Evolutionary conservation across 2,329 filamentous ascomycete species (phyloP).

Genomic region (Zymoseptoria ardabiliae): DNA sequence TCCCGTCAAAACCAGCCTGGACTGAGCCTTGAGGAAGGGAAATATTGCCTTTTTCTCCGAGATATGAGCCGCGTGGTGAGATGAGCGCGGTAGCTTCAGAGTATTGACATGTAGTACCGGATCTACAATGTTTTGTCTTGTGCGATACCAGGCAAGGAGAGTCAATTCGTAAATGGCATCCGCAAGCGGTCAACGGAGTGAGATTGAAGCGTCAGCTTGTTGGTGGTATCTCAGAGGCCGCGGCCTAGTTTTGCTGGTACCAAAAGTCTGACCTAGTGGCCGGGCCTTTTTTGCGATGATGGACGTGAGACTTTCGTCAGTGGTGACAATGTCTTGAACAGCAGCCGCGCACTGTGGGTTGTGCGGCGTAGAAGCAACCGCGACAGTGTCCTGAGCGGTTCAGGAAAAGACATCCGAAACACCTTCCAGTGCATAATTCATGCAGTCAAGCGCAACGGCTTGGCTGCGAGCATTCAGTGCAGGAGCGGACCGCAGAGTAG

Average conservation of each 20-base stretch:
- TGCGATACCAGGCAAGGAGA: not conserved
- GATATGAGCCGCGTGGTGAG: not conserved
- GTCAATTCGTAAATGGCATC: not conserved
- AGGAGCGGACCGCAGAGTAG: not conserved
- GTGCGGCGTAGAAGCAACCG: not conserved
- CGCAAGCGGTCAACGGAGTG: constrained; percentile 7
- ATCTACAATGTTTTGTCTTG: not conserved
- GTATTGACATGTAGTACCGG: not conserved
- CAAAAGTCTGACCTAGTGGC: constrained; percentile 4
- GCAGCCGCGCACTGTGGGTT: constrained; percentile 5
- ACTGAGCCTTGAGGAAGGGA: constrained; percentile 1
- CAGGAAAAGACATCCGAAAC: constrained; percentile 19
- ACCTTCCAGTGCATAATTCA: not conserved
- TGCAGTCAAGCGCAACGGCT: not conserved
- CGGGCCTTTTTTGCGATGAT: not conserved
- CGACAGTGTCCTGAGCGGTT: constrained; percentile 11
- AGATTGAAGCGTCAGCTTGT: constrained; percentile 14
- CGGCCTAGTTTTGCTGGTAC: constrained; percentile 5
- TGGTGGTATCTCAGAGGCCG: constrained; percentile 5
- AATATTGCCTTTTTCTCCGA: not conserved
- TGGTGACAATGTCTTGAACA: constrained; percentile 6
- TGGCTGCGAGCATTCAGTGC: not conserved
- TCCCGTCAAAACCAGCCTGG: constrained; percentile 5
- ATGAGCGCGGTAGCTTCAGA: not conserved
- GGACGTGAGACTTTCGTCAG: constrained; percentile 2